These are phyloP conservation scores for Austroboletus eburneus DNA, from an alignment of 768 basidiomycete species.

Conservation along the genomic window DNA sequence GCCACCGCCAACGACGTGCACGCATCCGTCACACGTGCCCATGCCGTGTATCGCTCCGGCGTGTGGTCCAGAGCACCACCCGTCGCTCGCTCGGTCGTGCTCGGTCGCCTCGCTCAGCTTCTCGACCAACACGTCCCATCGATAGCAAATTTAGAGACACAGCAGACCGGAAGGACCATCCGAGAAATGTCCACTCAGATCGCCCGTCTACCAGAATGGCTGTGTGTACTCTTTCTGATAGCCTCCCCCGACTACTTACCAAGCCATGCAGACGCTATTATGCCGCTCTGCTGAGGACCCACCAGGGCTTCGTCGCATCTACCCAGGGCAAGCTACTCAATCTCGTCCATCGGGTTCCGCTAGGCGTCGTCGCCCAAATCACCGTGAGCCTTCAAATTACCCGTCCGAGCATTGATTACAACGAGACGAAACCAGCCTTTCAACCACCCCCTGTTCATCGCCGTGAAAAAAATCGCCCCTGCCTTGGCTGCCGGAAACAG, in stretches of 20 bases:
- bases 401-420: not conserved
- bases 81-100: conserved; percentile 56
- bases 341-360: conserved; percentile 72
- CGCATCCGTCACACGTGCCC: conserved; percentile 49
- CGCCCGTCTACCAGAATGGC: conserved; percentile 77
- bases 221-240: conserved; percentile 44
- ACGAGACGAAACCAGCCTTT: conserved; percentile 56
- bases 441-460: conserved; percentile 87
- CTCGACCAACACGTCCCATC: conserved; percentile 56
- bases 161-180: conserved; percentile 79
- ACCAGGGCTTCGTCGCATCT: conserved; percentile 65
- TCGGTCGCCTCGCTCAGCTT: conserved; percentile 59
- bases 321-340: conserved; percentile 78
- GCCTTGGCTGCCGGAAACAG: conserved; percentile 83
- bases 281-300: conserved; percentile 67
- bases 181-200: conserved; percentile 83
- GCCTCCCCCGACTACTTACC: not conserved
- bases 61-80: conserved; percentile 65
- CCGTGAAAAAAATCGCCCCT: conserved; percentile 84
- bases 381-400: conserved; percentile 45
- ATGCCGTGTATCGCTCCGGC: conserved; percentile 59
- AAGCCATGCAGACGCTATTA: conserved; percentile 60
- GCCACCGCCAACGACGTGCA: conserved; percentile 51
- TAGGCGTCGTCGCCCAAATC: conserved; percentile 88
- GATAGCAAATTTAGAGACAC: conserved; percentile 60